phyloP scores from a whole-genome alignment of 176 grass and related monocot genomes.

The Cenchrus americanus region DNA sequence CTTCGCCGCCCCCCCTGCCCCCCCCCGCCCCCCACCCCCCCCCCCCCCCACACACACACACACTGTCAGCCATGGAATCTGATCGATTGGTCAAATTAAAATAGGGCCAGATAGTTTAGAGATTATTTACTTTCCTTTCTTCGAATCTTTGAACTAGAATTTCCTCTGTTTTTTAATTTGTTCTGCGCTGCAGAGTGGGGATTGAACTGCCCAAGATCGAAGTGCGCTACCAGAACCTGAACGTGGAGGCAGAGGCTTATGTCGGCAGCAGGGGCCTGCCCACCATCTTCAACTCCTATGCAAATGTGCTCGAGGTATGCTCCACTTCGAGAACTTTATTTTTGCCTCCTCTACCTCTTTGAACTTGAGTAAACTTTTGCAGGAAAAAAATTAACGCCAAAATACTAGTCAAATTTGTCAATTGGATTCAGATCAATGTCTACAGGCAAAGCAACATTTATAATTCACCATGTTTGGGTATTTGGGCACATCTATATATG shows the following conservation, averaged over 20 bases:
- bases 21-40: no score
- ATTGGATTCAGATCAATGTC: neutral
- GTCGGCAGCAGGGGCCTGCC: slow-evolving; percentile 76
- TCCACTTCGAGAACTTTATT: no score
- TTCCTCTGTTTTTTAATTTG: neutral
- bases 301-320: slow-evolving; percentile 66
- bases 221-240: slow-evolving; percentile 71
- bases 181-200: slow-evolving; percentile 47
- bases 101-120: neutral
- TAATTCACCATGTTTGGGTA: neutral
- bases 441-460: neutral
- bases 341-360: no score
- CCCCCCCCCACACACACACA: no score
- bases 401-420: no score
- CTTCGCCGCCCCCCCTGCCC: neutral
- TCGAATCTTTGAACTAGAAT: no score
- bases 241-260: slow-evolving; percentile 58
- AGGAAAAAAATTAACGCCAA: no score
- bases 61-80: neutral
- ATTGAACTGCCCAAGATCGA: slow-evolving; percentile 71
- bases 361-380: no score
- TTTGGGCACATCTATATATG: neutral
- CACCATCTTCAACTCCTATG: slow-evolving; percentile 59
- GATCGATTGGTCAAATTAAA: neutral
- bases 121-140: neutral